Evolutionary conservation across 2,329 filamentous ascomycete genomes (phyloP).

Genomic region (Calonectria hawksworthii): DNA sequence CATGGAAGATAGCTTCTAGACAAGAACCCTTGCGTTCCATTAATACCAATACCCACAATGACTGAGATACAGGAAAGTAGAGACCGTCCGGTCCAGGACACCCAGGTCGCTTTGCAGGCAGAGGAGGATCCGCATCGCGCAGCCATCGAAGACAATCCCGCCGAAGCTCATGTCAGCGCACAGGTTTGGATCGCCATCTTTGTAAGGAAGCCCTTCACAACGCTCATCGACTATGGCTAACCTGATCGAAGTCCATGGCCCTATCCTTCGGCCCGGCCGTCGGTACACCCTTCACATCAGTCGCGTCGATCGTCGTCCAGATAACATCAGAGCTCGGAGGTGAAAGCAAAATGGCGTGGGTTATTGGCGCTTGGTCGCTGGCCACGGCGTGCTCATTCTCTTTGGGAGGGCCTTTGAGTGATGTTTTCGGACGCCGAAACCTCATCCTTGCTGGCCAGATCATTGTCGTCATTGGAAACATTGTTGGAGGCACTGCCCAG

Average conservation of each 20-base stretch:
- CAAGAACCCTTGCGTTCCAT: background rate
- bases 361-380: background rate
- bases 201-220: background rate
- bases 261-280: background rate
- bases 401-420: background rate
- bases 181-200: conserved; percentile 6
- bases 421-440: background rate
- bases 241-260: background rate
- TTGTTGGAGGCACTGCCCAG: background rate
- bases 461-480: background rate
- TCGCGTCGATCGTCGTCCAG: background rate
- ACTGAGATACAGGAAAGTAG: background rate
- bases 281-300: background rate
- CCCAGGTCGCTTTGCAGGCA: background rate
- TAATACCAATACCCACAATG: background rate
- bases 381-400: conserved; percentile 1
- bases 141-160: background rate
- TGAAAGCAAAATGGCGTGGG: background rate
- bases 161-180: background rate
- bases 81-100: background rate
- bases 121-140: conserved; percentile 1
- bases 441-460: background rate
- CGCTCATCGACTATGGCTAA: background rate
- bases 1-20: background rate
- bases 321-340: background rate